These are phyloP conservation scores for Raffaelea albimanens DNA, from an alignment of 2,329 filamentous ascomycete genomes.

Conservation along the genomic window DNA sequence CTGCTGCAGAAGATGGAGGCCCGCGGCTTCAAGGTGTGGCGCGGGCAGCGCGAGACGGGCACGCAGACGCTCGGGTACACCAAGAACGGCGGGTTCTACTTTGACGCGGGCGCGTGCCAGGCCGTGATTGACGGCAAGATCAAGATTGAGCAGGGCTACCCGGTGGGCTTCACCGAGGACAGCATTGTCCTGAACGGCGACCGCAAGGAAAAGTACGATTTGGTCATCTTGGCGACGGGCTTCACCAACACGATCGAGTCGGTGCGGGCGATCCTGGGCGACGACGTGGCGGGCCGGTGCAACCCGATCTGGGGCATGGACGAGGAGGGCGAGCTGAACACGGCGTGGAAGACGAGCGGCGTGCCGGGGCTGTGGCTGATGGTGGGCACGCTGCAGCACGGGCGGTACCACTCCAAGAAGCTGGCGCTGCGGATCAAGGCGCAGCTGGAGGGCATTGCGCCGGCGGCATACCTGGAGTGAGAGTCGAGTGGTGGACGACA, in stretches of 20 bases:
- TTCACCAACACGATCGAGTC: conserved; percentile 45
- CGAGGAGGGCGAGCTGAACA: conserved; percentile 33
- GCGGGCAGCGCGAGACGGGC: neutral
- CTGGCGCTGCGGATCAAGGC: conserved; percentile 23
- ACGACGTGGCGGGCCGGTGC: conserved; percentile 35
- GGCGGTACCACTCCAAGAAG: conserved; percentile 22
- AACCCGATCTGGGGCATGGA: conserved; percentile 38
- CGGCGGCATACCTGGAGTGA: conserved; percentile 6
- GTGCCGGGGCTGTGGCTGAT: conserved; percentile 26
- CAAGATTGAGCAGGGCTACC: conserved; percentile 11
- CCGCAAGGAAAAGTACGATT: conserved; percentile 21
- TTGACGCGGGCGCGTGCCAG: neutral
- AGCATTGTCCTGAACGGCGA: conserved; percentile 21
- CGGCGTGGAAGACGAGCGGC: conserved; percentile 21
- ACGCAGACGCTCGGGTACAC: neutral
- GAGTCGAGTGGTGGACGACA: too few relatives aligned
- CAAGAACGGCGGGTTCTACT: conserved; percentile 1
- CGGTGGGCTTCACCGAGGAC: conserved; percentile 19
- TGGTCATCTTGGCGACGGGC: conserved; percentile 35
- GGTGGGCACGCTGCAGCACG: conserved; percentile 24
- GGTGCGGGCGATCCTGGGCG: conserved; percentile 36
- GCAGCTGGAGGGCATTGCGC: conserved; percentile 9
- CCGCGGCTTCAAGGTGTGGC: neutral
- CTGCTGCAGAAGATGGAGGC: neutral
- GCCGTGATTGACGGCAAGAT: neutral